Conservation (phyloP, 177 flowering plant species). For the Vitis hybrid region DNA sequence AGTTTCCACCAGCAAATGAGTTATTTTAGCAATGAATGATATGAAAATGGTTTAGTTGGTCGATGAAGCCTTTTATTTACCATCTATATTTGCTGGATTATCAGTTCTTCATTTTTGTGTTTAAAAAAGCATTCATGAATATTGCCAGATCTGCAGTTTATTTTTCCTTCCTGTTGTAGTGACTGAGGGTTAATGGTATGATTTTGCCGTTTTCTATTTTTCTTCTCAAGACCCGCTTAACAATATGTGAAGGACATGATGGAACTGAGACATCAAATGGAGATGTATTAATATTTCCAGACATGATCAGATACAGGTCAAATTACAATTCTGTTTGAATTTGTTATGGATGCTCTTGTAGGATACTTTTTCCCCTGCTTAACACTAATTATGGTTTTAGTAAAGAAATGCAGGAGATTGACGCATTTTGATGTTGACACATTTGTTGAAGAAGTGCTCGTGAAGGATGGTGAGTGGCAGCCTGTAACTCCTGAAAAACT, state of each 20-base stretch:
- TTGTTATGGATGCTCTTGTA: slow-evolving; percentile 1
- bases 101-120: not conserved
- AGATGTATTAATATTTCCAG: slow-evolving; percentile 92
- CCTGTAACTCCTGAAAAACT: slow-evolving; percentile 81
- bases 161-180: not conserved
- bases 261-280: slow-evolving; percentile 96
- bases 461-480: slow-evolving; percentile 81
- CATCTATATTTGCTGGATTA: not conserved
- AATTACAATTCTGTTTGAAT: not conserved
- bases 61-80: not conserved
- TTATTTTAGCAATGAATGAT: not conserved
- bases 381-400: not conserved
- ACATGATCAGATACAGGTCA: slow-evolving; percentile 96
- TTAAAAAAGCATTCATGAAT: not conserved
- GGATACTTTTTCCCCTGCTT: not conserved
- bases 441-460: slow-evolving; percentile 95
- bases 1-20: not conserved
- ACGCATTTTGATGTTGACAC: slow-evolving; percentile 95
- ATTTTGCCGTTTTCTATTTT: not conserved
- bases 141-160: not conserved
- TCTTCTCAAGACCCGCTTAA: slow-evolving; percentile 67
- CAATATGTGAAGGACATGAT: slow-evolving; percentile 97
- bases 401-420: slow-evolving; percentile 66
- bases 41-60: not conserved
- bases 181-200: slow-evolving; percentile 7